Conservation (phyloP, 225 moss, liverwort and hornwort species). For the Pseudisothecium myosuroides region DNA sequence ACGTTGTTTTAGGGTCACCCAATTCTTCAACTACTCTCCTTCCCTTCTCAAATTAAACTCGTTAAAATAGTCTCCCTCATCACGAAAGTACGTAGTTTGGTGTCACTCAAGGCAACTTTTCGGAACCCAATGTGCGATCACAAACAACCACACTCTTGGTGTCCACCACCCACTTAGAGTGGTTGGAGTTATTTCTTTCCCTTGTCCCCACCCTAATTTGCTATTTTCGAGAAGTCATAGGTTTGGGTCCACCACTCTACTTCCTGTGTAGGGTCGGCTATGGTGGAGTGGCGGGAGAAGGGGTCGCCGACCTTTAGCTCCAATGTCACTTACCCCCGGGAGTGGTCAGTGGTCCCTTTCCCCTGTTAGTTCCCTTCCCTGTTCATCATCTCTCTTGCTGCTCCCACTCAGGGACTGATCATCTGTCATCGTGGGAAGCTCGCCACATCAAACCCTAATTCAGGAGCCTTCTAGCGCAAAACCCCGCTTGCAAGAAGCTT, state of each 20-base stretch:
- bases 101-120: not conserved
- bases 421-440: not conserved
- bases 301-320: not conserved
- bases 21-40: not conserved
- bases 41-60: not conserved
- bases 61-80: not conserved
- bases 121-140: rapidly evolving
- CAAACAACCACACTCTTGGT: rapidly evolving
- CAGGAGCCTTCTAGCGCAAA: not conserved
- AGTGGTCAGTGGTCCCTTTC: not conserved
- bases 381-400: not conserved
- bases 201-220: not conserved
- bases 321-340: too few species aligned
- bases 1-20: rapidly evolving
- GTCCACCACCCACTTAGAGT: not conserved
- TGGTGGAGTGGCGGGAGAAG: not conserved
- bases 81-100: not conserved
- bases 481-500: not conserved
- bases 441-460: not conserved
- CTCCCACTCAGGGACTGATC: not conserved
- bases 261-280: not conserved
- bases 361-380: not conserved
- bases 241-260: not conserved
- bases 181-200: not conserved
- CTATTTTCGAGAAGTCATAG: not conserved